phyloP scores from a whole-genome alignment of 257 asterid species.

The Gentiana straminea region DNA sequence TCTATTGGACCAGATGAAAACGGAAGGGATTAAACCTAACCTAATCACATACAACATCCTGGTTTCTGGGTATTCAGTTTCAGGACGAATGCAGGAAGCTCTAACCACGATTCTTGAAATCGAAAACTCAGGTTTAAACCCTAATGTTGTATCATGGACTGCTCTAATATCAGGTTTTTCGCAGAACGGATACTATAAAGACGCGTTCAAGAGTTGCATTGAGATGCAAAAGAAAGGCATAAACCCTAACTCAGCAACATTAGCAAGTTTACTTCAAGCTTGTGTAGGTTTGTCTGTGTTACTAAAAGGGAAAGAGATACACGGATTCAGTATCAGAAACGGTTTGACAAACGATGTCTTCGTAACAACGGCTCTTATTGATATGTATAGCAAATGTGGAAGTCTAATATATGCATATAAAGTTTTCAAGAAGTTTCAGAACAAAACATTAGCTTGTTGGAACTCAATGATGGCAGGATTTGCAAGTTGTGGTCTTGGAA shows the following conservation, averaged over 20 bases:
- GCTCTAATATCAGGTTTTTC: constrained; percentile 53
- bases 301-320: constrained; percentile 49
- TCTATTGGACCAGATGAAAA: constrained; percentile 35
- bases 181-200: constrained; percentile 28
- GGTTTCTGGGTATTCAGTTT: constrained; percentile 44
- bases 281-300: constrained; percentile 37
- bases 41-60: constrained; percentile 47
- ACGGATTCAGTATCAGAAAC: constrained; percentile 9
- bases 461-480: constrained; percentile 24
- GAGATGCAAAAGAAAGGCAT: too few species aligned
- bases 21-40: constrained; percentile 39
- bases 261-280: neutral
- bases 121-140: constrained; percentile 34
- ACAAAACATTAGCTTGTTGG: constrained; percentile 22
- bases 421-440: constrained; percentile 22
- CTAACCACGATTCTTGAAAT: constrained; percentile 23
- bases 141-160: constrained; percentile 56
- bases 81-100: constrained; percentile 36
- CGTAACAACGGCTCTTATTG: constrained; percentile 13
- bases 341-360: too few species aligned
- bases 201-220: constrained; percentile 23
- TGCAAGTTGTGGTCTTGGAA: constrained; percentile 30
- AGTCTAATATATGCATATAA: constrained; percentile 10
- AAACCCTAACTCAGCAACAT: too few species aligned
- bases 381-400: constrained; percentile 54